Percentiles rank a stretch among this genome's conserved stretches.
Evolutionary conservation across 495 filamentous ascomycete genomes (phyloP).

Genomic region (Glarea lozoyensis): DNA sequence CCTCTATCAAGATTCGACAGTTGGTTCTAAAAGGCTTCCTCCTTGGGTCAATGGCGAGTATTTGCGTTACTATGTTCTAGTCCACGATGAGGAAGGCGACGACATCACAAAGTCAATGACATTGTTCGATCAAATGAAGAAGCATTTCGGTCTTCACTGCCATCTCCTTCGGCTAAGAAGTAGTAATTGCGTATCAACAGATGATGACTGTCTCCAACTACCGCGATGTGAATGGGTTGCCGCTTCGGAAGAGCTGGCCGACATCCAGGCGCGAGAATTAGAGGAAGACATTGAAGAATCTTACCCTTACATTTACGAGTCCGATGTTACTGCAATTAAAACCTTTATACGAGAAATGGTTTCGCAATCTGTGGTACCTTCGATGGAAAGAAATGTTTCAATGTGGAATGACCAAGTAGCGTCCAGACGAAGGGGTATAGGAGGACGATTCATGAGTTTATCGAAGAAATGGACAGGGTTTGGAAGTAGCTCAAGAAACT

Average conservation of each 20-base stretch:
- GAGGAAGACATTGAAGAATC: slow-evolving; percentile 60
- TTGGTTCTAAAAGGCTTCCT: slow-evolving; percentile 58
- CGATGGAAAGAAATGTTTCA: slow-evolving; percentile 84
- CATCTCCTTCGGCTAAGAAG: slow-evolving; percentile 81
- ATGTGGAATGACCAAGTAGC: slow-evolving; percentile 97
- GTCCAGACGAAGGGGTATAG: slow-evolving; percentile 77
- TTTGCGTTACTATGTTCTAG: slow-evolving; percentile 87
- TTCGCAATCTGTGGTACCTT: slow-evolving; percentile 82
- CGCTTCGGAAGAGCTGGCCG: slow-evolving; percentile 71
- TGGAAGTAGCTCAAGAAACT: slow-evolving; percentile 39
- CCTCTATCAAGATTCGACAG: slow-evolving; percentile 69
- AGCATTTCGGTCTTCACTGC: slow-evolving; percentile 91
- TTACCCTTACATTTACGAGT: slow-evolving; percentile 77
- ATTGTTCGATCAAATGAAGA: slow-evolving; percentile 95
- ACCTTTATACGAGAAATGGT: slow-evolving; percentile 89
- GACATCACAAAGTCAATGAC: slow-evolving; percentile 82
- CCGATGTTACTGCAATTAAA: slow-evolving; percentile 77
- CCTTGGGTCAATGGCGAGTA: slow-evolving; percentile 82
- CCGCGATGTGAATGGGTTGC: slow-evolving; percentile 83
- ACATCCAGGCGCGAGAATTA: slow-evolving; percentile 50
- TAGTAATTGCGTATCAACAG: slow-evolving; percentile 75
- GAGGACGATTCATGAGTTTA: slow-evolving; percentile 83
- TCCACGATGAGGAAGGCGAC: slow-evolving; percentile 94
- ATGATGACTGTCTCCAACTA: slow-evolving; percentile 80
- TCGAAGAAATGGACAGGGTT: slow-evolving; percentile 82